These are phyloP conservation scores for Fraxinus pennsylvanica DNA, from an alignment of 257 asterid genomes.

Conservation along the genomic window DNA sequence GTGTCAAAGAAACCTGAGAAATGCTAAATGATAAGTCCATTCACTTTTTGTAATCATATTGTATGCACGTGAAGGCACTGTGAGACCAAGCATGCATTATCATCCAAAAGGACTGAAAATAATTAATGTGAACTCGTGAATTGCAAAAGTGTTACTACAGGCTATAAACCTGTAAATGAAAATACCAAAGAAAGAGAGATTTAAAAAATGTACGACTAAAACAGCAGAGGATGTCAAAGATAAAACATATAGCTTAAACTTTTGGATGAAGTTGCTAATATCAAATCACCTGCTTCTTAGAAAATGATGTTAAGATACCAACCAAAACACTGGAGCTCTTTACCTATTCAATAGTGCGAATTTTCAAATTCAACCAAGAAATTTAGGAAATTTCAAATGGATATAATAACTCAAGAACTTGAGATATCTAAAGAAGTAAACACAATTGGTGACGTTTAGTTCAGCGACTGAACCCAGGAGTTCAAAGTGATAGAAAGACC, in stretches of 20 bases:
- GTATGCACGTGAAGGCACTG: slow-evolving; percentile 3
- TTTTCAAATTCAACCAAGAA: not conserved
- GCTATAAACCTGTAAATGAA: not conserved
- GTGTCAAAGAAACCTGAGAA: slow-evolving; percentile 11
- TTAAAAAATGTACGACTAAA: not conserved
- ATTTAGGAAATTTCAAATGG: not conserved
- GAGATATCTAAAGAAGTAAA: not conserved
- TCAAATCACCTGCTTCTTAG: no score
- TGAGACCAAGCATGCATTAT: not conserved
- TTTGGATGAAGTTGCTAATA: no score
- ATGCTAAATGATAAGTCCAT: not conserved
- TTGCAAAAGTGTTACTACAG: not conserved
- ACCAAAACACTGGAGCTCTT: not conserved
- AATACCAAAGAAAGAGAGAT: not conserved
- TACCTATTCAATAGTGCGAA: no score
- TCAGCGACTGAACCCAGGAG: not conserved
- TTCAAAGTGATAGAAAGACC: no score
- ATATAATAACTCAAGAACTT: not conserved
- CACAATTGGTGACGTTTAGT: not conserved
- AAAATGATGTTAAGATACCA: not conserved
- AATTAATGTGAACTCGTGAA: not conserved
- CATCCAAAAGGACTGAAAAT: not conserved
- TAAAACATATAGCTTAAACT: not conserved
- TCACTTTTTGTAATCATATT: not conserved
- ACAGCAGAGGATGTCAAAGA: not conserved